Evolutionary conservation across 208 protist species (phyloP).

Genomic region (Wallacemonas collosoma): DNA sequence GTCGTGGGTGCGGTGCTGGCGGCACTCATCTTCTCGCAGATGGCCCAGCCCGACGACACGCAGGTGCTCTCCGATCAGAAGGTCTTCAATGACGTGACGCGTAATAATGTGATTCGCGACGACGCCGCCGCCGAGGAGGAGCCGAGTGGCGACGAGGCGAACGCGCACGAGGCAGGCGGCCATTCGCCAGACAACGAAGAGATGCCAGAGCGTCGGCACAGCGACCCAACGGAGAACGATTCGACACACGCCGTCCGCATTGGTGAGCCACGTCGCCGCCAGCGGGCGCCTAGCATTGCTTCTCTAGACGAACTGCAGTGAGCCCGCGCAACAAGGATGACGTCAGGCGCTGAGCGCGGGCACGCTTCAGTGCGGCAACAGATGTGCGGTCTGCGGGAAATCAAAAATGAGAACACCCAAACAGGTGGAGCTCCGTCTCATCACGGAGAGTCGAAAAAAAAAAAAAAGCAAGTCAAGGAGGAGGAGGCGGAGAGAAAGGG

Average conservation of each 20-base stretch:
- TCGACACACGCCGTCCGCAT: background rate
- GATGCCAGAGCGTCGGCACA: background rate
- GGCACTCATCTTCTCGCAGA: constrained; percentile 68
- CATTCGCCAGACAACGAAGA: constrained; percentile 1
- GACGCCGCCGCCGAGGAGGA: background rate
- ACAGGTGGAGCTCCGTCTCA: background rate
- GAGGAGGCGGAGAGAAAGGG: background rate
- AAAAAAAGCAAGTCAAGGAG: background rate
- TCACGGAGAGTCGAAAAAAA: background rate
- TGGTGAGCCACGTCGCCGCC: background rate
- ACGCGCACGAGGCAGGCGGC: background rate
- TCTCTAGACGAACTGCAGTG: background rate
- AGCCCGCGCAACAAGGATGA: background rate
- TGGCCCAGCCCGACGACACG: constrained; percentile 60
- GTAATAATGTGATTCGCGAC: constrained; percentile 18
- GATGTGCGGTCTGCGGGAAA: no score
- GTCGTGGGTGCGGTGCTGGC: constrained; percentile 62
- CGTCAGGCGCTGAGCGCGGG: background rate
- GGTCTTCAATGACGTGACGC: constrained; percentile 33
- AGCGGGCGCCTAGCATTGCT: constrained; percentile 1
- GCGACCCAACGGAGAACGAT: background rate
- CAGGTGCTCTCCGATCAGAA: constrained; percentile 55
- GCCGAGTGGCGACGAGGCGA: background rate
- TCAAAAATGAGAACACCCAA: background rate
- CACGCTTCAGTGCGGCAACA: no score